These are phyloP conservation scores for Setaria viridis DNA, from an alignment of 202 grass and related monocot species.

Conservation along the genomic window DNA sequence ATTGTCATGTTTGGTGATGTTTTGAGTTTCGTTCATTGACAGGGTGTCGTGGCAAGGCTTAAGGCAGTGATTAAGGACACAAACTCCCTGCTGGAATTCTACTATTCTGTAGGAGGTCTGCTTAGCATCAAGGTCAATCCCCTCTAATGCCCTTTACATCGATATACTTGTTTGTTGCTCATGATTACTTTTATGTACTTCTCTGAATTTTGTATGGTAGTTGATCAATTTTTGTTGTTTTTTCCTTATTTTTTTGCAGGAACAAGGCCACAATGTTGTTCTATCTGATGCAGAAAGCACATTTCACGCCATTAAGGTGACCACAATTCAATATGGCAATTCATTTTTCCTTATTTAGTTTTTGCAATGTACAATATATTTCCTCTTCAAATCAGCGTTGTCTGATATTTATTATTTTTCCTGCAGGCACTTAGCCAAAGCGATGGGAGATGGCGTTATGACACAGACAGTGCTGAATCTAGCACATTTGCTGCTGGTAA, in stretches of 20 bases:
- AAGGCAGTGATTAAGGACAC: conserved; percentile 77
- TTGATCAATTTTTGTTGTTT: neutral
- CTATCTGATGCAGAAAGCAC: conserved; percentile 71
- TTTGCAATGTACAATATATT: conserved; percentile 1
- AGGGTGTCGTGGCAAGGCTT: conserved; percentile 68
- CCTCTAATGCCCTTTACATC: neutral
- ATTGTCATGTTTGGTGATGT: conserved; percentile 25
- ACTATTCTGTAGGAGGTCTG: conserved; percentile 77
- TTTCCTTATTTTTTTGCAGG: conserved; percentile 46
- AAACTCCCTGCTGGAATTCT: conserved; percentile 80
- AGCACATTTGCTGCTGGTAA: conserved; percentile 95
- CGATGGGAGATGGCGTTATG: conserved; percentile 94
- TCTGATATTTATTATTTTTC: conserved; percentile 30
- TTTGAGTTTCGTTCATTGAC: conserved; percentile 36
- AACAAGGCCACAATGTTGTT: conserved; percentile 64
- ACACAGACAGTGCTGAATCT: conserved; percentile 86
- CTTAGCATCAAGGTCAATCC: conserved; percentile 74
- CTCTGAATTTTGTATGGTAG: neutral
- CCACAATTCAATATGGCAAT: conserved; percentile 11
- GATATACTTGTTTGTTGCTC: conserved; percentile 1
- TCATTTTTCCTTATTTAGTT: neutral
- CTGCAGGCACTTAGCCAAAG: conserved; percentile 89
- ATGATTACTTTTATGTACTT: neutral
- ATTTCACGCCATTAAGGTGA: conserved; percentile 96
- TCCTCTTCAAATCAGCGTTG: neutral